Evolutionary conservation across 2,329 filamentous ascomycete species (phyloP), one percentile per base, ranked within the genome.

Genomic region (Verticillium tricorpus): DNA sequence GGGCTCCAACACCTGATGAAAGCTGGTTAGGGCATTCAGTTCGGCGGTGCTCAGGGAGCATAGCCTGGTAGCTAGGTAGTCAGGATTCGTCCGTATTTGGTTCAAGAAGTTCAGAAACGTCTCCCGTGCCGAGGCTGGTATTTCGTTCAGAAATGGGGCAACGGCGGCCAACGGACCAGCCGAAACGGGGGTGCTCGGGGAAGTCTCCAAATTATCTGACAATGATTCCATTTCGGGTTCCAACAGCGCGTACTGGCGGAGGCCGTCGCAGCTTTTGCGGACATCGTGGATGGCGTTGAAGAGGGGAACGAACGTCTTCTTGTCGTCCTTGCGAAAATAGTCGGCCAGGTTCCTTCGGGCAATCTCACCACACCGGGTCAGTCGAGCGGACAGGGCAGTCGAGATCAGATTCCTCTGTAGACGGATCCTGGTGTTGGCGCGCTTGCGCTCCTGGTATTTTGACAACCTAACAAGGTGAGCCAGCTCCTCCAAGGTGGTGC

Each of bases 51-150:
- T 88, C 67, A 99, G 81, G 69, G 85, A 87, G 72, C 87, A 88
- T 66, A 99, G 84, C 66, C 93, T 87, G 66, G 90, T 88, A 70
- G 94, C 92, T 74, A 99, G 76, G 76, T 96, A 98, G 70, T 93
- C 88, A 40, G 92, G 89, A 73, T 97, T 93, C 65, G 90, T 93
- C 68, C 94, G 88, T 65, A 97, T 85, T 74, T 92, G 86, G 57
- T 86, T 89, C 68, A 98, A 78, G 71, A 98, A 94, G 65, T 87
- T 85, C 62, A 97, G 73, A 63, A 97, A 86, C 54, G 89, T 86
- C 64, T 92, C 86, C 71, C 91, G 83, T 61, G 92, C 87, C 65
- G 89, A 87, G 61, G 86, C 81, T 59, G 93, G 91, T 58, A 98
- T 85, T 70, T 93, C 88, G 72, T 90, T 85, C 60, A 90, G 77